Base-by-base conservation (phyloP, 768 basidiomycete species). In the Lactarius deliciosus region DNA sequence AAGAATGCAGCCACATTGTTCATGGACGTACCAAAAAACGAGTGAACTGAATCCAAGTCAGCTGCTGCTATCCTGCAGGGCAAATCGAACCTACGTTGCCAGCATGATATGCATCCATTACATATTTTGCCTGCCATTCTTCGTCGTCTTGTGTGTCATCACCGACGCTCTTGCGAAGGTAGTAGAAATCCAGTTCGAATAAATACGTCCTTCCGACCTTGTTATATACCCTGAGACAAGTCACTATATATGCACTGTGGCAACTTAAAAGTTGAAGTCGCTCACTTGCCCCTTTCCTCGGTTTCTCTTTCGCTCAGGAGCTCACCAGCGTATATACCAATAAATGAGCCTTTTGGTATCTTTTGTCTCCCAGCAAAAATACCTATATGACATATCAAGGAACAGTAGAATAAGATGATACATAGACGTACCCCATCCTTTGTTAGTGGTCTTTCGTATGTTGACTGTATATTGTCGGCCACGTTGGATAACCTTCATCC, bases 311-410 rank as follows among this genome's bases (percentile, higher is more conserved):
- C 89, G 0, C 85, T 86, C 22, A 97, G 71, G 11, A 94, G 76
- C 73, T 97, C 94, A 1, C 94, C 94, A 1, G 93, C 79, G 74
- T 97, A 97, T 3, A 94, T 81, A 2, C 94, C 94, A 47, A 97
- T 75, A 73, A 87, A 96, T 0, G 87, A 84, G 4, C 92, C 88
- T 47, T 75, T 76, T 0, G 82, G 82, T 34, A 96, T 94, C 69
- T 81, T 85, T 71, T 83, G 86, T 3, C 79, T 72, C 22, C 83
- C 85, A 43, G 85, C 86, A 73, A 91, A 89, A 2, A 96, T 83
- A 40, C 92, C 92, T 93, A 61, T 18, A 53, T 15, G 40, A 65
- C 55, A 40, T 66, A 67, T 63, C 15, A 64, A 54, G 41, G 64
- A 64, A 43, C 13, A 9, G 16, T 22, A 45, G 34, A 40, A 16